Base-by-base conservation (phyloP, 2,329 filamentous ascomycete species). In the Orbilia ellipsospora region DNA sequence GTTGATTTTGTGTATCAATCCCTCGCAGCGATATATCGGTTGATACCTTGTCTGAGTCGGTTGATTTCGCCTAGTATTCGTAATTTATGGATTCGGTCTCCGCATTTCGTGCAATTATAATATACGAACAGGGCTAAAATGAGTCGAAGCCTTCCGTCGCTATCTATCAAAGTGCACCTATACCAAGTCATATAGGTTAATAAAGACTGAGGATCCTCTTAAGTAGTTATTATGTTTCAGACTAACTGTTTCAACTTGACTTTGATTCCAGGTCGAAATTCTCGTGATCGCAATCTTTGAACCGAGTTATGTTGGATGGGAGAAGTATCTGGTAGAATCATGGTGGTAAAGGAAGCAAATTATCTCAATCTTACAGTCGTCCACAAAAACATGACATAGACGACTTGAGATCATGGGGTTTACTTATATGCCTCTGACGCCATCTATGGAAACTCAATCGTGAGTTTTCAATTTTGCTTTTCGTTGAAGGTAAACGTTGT, bases 351-450 rank as follows among this genome's bases (percentile, higher is more conserved):
- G n/a, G 36, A 16, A 18, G 15, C 7, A 4, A n/a, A 20, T 61
- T 26, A 8, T 26, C 36, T 62, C 23, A 62, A 50, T 60, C 31
- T 66, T 48, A 56, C 28, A 36, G 54, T 40, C 64, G 50, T 60
- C 63, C 68, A 75, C 54, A 55, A 36, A 44, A 72, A 28, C 4
- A 15, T 59, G 18, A 50, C 44, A 57, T 67, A 75, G 70, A 63
- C 42, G 64, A 64, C 28, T 42, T 18, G 51, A 57, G 64, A 54
- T 52, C 26, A 44, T 18, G 40, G 28, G 42, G 26, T 56, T 68
- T 74, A 67, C 64, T 68, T 75, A 75, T 75, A 69, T 51, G 54
- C 59, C 18, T 65, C 59, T 59, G 26, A 68, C 51, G 52, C 57
- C 44, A 61, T 75, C 18, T 65, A 61, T 45, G 18, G 23, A 70